Conservation (phyloP, 352 stramenopile species). For the Phytophthora cryptogea region DNA sequence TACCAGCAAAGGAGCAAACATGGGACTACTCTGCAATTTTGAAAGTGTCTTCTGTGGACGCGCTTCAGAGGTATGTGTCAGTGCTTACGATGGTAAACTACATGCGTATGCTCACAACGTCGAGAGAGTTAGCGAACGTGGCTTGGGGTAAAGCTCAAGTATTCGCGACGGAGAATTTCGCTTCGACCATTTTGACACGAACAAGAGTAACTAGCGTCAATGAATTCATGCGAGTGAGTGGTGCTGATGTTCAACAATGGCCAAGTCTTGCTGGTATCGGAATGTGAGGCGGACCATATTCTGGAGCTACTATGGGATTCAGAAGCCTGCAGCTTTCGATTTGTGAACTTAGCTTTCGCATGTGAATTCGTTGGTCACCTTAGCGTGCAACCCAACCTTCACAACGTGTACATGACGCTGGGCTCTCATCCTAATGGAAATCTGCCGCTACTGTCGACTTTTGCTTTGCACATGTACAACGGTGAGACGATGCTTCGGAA, state of each 20-base stretch:
- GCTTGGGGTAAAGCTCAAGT: conserved; percentile 27
- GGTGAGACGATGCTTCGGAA: conserved; percentile 24
- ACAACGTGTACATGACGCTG: neutral
- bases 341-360: conserved; percentile 10
- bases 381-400: neutral
- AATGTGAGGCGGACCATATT: too few species aligned
- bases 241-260: conserved; percentile 40
- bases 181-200: conserved; percentile 17
- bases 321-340: conserved; percentile 1
- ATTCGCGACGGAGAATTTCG: conserved; percentile 47
- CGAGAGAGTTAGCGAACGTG: conserved; percentile 15
- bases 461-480: conserved; percentile 23
- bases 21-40: conserved; percentile 31
- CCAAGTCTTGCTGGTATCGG: conserved; percentile 21
- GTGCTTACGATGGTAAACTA: neutral
- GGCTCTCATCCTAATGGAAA: neutral
- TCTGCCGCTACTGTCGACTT: conserved; percentile 29
- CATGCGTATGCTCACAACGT: neutral
- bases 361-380: neutral
- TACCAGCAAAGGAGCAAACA: conserved; percentile 8
- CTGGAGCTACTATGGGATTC: conserved; percentile 15
- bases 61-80: neutral
- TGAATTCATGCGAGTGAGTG: conserved; percentile 28
- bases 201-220: neutral
- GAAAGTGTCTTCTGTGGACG: conserved; percentile 3